Conservation (phyloP, 805 yeast genomes). For the Teunomyces funiuensis region DNA sequence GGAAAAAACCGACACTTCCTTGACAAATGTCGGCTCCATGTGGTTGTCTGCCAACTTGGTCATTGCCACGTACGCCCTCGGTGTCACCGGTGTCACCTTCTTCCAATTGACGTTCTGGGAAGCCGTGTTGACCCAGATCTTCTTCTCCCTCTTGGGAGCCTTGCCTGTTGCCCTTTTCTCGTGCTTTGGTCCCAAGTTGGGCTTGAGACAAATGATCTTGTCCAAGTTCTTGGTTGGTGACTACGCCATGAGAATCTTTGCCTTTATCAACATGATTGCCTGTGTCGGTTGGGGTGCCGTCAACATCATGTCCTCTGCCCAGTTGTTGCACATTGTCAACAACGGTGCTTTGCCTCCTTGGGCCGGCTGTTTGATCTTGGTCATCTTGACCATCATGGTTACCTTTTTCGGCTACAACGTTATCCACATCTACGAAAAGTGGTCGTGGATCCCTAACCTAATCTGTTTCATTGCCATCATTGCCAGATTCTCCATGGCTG, state of each 20-base stretch:
- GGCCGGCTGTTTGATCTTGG: constrained; percentile 83
- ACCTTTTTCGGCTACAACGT: constrained; percentile 82
- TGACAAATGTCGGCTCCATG: constrained; percentile 76
- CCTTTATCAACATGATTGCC: constrained; percentile 74
- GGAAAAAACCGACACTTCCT: constrained; percentile 66
- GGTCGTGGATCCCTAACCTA: constrained; percentile 83
- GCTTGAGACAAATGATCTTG: constrained; percentile 84
- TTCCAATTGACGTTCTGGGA: constrained; percentile 76
- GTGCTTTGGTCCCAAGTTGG: constrained; percentile 77
- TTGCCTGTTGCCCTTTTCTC: constrained; percentile 82
- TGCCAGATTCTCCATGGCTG: constrained; percentile 68
- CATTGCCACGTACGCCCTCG: constrained; percentile 77
- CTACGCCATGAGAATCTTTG: constrained; percentile 70
- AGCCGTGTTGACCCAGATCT: constrained; percentile 61
- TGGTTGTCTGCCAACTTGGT: constrained; percentile 92
- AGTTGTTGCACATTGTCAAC: constrained; percentile 75
- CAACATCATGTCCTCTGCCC: constrained; percentile 87
- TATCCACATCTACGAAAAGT: constrained; percentile 80
- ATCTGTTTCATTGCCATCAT: constrained; percentile 75
- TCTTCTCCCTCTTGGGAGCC: constrained; percentile 73
- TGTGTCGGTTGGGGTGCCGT: constrained; percentile 97
- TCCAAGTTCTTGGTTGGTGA: constrained; percentile 80
- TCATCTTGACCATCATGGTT: constrained; percentile 64
- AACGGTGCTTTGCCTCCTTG: constrained; percentile 71
- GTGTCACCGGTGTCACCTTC: constrained; percentile 58